phyloP scores from a whole-genome alignment of 208 protist species.

The Tritrichomonas foetus region DNA sequence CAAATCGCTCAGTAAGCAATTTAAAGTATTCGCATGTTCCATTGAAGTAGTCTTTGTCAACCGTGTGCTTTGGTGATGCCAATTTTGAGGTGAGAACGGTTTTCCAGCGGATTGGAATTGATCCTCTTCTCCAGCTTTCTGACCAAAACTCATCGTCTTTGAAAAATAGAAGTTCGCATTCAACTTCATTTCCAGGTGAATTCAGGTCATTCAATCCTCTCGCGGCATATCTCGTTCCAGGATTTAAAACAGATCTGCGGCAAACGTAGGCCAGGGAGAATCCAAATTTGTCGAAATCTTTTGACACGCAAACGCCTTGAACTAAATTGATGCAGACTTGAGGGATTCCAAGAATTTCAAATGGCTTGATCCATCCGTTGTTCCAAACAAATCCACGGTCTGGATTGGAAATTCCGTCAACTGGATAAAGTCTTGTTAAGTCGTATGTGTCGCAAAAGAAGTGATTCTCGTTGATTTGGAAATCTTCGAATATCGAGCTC shows the following conservation, averaged over 20 bases:
- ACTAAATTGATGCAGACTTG: neutral
- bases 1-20: neutral
- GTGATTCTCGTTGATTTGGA: slow-evolving; percentile 19
- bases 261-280: neutral
- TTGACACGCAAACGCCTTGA: neutral
- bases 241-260: neutral
- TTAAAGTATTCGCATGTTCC: neutral
- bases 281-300: neutral
- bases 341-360: neutral
- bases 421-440: neutral
- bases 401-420: neutral
- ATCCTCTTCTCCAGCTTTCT: neutral
- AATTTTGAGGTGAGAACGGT: neutral
- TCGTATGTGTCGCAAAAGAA: slow-evolving; percentile 34
- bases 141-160: neutral
- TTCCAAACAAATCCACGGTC: neutral
- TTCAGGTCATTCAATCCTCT: neutral
- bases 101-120: slow-evolving; percentile 8
- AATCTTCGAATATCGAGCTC: neutral
- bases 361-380: neutral
- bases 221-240: neutral
- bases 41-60: neutral
- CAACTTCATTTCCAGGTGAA: slow-evolving; percentile 19
- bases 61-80: neutral
- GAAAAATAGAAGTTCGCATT: neutral